phyloP scores from a whole-genome alignment of 179 eudicot genomes.

The Kewa caespitosa region DNA sequence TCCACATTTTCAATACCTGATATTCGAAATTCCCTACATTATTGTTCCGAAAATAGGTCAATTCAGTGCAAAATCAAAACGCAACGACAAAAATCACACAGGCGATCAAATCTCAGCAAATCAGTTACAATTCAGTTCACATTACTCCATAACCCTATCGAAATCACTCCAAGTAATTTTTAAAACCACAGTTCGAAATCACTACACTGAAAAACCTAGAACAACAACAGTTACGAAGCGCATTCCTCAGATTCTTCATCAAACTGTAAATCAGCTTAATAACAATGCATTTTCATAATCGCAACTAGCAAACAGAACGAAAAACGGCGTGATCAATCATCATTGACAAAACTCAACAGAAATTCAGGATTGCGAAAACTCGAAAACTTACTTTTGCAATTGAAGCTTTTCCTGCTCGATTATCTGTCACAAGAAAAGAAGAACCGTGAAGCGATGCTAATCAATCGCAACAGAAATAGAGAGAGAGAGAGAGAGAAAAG shows the following conservation, averaged over 20 bases:
- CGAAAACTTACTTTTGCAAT: conserved; percentile 67
- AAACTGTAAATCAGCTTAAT: background rate
- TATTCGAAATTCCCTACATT: background rate
- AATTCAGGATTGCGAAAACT: background rate
- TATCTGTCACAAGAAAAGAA: conserved; percentile 39
- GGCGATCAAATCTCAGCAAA: background rate
- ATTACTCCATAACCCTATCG: background rate
- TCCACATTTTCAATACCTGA: background rate
- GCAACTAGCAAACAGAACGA: background rate
- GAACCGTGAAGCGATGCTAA: background rate
- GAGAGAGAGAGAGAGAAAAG: background rate
- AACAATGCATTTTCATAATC: background rate
- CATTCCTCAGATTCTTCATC: no score
- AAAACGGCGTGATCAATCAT: background rate
- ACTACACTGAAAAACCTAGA: background rate
- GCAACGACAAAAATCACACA: no score
- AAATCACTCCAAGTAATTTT: background rate
- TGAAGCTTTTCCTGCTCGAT: conserved; percentile 84
- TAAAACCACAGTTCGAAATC: background rate
- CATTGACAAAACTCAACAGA: background rate
- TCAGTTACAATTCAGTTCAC: background rate
- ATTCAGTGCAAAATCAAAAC: background rate
- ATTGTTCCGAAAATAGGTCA: background rate
- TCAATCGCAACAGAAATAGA: background rate
- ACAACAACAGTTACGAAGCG: background rate